Evolutionary conservation across 148 eudicot genomes (phyloP).

Genomic region (Rhododendron williamsianum): DNA sequence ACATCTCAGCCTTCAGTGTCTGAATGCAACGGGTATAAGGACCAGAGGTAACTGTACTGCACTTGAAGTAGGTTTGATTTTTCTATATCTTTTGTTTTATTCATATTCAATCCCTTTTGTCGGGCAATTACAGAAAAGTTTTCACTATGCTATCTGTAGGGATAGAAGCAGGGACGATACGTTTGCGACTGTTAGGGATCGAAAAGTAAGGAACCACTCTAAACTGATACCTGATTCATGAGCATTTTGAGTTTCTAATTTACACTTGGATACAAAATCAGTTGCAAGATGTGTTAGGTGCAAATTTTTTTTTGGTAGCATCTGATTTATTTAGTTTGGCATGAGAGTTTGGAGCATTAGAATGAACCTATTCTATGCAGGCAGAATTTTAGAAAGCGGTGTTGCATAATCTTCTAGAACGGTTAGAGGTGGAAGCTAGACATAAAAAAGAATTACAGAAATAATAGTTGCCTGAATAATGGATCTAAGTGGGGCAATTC

Average conservation of each 20-base stretch:
- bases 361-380: not conserved
- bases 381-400: not conserved
- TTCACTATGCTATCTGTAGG: constrained; percentile 24
- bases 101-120: not conserved
- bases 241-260: not conserved
- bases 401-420: not conserved
- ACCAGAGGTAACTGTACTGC: constrained; percentile 26
- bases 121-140: not conserved
- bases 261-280: not conserved
- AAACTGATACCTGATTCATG: not conserved
- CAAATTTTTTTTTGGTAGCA: not conserved
- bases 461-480: not conserved
- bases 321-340: not conserved
- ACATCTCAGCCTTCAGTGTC: constrained; percentile 25
- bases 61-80: not conserved
- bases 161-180: constrained; percentile 38
- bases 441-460: not conserved
- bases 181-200: constrained; percentile 38
- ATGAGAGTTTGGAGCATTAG: not conserved
- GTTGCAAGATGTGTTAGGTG: not conserved
- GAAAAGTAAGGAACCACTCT: constrained; percentile 41
- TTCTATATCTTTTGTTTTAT: not conserved
- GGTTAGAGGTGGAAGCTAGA: not conserved
- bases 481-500: not conserved
- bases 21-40: constrained; percentile 37